phyloP scores from a whole-genome alignment of 129 eudicot species.

The Mikania micrantha region DNA sequence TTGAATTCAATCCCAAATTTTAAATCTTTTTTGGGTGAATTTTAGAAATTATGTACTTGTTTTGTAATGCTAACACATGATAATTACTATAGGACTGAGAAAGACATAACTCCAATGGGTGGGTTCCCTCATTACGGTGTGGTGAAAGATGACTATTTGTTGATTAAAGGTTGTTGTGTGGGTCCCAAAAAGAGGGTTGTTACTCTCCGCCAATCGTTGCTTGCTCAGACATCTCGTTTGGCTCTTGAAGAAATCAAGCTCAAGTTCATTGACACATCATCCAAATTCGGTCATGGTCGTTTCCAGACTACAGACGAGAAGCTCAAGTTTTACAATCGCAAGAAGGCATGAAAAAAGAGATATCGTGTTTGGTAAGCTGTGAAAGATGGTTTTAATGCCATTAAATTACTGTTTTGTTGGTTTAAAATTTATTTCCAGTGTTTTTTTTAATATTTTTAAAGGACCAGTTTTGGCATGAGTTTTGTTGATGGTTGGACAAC shows the following conservation, averaged over 20 bases:
- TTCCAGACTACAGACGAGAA: slow-evolving; percentile 53
- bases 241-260: slow-evolving; percentile 49
- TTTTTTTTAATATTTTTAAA: slow-evolving; percentile 2
- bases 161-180: slow-evolving; percentile 53
- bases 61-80: not conserved
- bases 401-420: not conserved
- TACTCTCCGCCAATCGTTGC: slow-evolving; percentile 40
- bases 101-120: slow-evolving; percentile 53
- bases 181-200: slow-evolving; percentile 57
- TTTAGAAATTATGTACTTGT: not conserved
- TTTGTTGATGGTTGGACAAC: slow-evolving; percentile 17
- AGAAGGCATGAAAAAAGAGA: slow-evolving; percentile 24
- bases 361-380: not conserved
- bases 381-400: not conserved
- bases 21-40: too few relatives aligned
- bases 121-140: slow-evolving; percentile 56
- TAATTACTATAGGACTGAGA: slow-evolving; percentile 34
- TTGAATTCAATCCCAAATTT: not conserved
- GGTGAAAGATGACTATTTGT: slow-evolving; percentile 43
- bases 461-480: slow-evolving; percentile 11
- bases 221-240: slow-evolving; percentile 46
- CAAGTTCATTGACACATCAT: slow-evolving; percentile 49
- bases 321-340: slow-evolving; percentile 32
- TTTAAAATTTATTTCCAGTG: not conserved
- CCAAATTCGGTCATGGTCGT: slow-evolving; percentile 54